A percentile compares a stretch with the other conserved stretches of the same genome.
phyloP scores from a whole-genome alignment of 1,139 yeast genomes.

The Chernovozyma aurita region DNA sequence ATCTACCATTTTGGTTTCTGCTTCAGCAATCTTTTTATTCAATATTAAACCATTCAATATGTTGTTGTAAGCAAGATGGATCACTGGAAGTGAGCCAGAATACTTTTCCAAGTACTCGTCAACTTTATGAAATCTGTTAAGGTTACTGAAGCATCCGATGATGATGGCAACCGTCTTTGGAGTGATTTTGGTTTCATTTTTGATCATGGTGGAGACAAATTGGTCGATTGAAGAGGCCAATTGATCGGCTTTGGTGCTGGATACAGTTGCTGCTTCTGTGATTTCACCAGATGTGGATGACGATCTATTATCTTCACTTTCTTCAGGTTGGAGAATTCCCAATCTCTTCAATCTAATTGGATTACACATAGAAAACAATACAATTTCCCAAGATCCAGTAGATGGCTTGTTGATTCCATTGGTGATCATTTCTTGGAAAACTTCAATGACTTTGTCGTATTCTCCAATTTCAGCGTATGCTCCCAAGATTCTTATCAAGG shows the following conservation, averaged over 20 bases:
- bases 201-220: conserved; percentile 26
- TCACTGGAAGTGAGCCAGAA: conserved; percentile 20
- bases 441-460: conserved; percentile 28
- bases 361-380: conserved; percentile 34
- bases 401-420: conserved; percentile 25
- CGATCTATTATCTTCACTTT: background rate
- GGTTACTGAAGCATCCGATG: conserved; percentile 34
- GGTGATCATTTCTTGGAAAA: conserved; percentile 31
- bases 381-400: conserved; percentile 32
- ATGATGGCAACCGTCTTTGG: conserved; percentile 29
- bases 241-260: background rate
- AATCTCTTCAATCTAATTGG: conserved; percentile 18
- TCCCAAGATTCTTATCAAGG: conserved; percentile 32
- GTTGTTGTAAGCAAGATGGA: conserved; percentile 30
- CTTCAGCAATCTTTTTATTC: conserved; percentile 27
- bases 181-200: conserved; percentile 20
- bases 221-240: conserved; percentile 22
- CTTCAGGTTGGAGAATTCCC: background rate
- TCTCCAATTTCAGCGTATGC: conserved; percentile 27
- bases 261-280: background rate
- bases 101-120: conserved; percentile 21
- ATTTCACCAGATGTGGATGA: background rate
- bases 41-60: conserved; percentile 31
- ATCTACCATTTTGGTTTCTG: conserved; percentile 30
- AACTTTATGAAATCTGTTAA: conserved; percentile 30